Evolutionary conservation across 345 rosid genomes (phyloP), one percentile per base, ranked within the genome.

Genomic region (Mallotus nudiflorus): DNA sequence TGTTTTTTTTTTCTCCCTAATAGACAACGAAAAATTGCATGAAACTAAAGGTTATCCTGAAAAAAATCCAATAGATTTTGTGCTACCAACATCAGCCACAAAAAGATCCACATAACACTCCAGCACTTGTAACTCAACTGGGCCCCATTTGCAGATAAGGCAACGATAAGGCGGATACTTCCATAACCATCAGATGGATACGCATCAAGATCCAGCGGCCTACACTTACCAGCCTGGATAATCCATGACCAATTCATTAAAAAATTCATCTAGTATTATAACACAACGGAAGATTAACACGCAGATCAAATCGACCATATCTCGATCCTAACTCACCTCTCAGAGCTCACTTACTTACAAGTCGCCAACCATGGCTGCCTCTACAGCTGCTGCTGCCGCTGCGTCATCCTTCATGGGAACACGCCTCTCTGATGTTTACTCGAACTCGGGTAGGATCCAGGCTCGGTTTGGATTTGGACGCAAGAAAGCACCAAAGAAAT

Each of bases 101-200:
- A 59, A 58, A 28, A 31, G 1, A 27, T 29, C 11, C 6, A 55
- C 22, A 66, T 27, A 45, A 16, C 15, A 18, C 44, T 33, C 2
- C 0, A 45, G 9, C 0, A 57, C 12, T 2, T 40, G 20, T 8
- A n/a, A 18, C n/a, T 53, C n/a, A 40, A 56, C 22, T 42, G 20
- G 82, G 27, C 77, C 87, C 83, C 87, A 81, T 79, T 65, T 66
- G 8, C 75, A 78, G 94, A 89, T 87, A 85, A 87, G 78, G 77
- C 69, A 48, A 51, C 71, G 96, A 91, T 93, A 83, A 91, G 88
- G 77, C 69, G 48, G 50, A 57, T 62, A 3, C 72, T 7, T 66
- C 65, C 3, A 33, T 29, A 18, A 42, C 70, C 95, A 84, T 88
- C 82, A 83, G 97, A 86, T 91, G 90, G 93, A 91, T 91, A 82